A percentile compares a stretch with the other conserved stretches of the same genome.
Conservation (phyloP, 2,329 filamentous ascomycete genomes). For the Cryphonectria nitschkei region DNA sequence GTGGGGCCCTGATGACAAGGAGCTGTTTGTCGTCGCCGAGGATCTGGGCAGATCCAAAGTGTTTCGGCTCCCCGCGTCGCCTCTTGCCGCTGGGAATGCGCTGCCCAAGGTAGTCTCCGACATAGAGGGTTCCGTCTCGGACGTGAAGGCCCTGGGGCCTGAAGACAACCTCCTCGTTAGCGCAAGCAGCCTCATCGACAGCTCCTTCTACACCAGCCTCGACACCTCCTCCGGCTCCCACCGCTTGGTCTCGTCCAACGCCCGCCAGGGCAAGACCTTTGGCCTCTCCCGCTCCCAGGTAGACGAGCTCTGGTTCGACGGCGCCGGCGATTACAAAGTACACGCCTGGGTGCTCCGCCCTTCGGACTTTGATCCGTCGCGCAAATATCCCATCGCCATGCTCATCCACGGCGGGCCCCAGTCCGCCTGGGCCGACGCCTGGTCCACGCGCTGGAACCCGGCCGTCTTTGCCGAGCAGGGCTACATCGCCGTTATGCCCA, state of each 20-base stretch:
- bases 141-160: conserved; percentile 56
- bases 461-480: conserved; percentile 86
- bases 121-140: conserved; percentile 56
- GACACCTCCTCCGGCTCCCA: conserved; percentile 46
- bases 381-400: conserved; percentile 79
- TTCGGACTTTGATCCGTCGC: conserved; percentile 66
- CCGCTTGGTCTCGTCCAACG: conserved; percentile 63
- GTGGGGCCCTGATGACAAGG: conserved; percentile 62
- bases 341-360: conserved; percentile 72
- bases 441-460: conserved; percentile 85
- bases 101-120: conserved; percentile 54
- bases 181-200: conserved; percentile 72
- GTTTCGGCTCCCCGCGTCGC: conserved; percentile 63
- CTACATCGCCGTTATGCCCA: conserved; percentile 80
- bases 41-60: conserved; percentile 65
- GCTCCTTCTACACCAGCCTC: conserved; percentile 68
- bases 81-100: conserved; percentile 47
- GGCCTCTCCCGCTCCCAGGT: conserved; percentile 67
- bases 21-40: conserved; percentile 76
- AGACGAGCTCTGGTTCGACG: conserved; percentile 70
- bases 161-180: conserved; percentile 62
- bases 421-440: conserved; percentile 73
- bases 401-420: conserved; percentile 85
- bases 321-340: conserved; percentile 66
- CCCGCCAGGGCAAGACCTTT: conserved; percentile 67